Conservation (phyloP, 1,284 basidiomycete species). For the Pulchroboletus neoregius region DNA sequence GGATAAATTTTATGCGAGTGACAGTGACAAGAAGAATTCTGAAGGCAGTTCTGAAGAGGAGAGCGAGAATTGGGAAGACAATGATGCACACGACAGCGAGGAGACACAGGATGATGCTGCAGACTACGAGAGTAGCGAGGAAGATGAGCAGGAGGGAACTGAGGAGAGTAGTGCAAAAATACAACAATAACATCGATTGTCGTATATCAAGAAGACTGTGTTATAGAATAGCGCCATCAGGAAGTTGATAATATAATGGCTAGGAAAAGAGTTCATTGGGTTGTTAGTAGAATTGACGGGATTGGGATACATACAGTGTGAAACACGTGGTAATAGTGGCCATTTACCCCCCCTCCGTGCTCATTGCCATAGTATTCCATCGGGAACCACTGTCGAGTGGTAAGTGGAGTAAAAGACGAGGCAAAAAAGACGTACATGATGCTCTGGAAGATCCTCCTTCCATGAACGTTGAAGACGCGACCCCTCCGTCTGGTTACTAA, state of each 20-base stretch:
- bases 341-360: conserved; percentile 53
- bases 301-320: conserved; percentile 46
- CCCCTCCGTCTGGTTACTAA: conserved; percentile 55
- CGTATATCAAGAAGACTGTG: conserved; percentile 9
- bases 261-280: conserved; percentile 26
- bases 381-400: conserved; percentile 62
- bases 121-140: conserved; percentile 26
- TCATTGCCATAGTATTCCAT: conserved; percentile 61
- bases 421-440: conserved; percentile 47
- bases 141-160: conserved; percentile 9
- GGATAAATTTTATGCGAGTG: conserved; percentile 63
- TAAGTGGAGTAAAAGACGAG: conserved; percentile 1
- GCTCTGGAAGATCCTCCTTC: conserved; percentile 62
- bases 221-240: conserved; percentile 48
- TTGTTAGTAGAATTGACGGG: neutral
- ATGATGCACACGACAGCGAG: conserved; percentile 35
- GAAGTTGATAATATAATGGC: conserved; percentile 67
- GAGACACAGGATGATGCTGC: conserved; percentile 31
- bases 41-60: conserved; percentile 25
- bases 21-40: conserved; percentile 24
- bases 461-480: conserved; percentile 65
- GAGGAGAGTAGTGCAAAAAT: conserved; percentile 8
- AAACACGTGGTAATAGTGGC: conserved; percentile 76
- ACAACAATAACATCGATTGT: conserved; percentile 15
- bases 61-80: conserved; percentile 33